phyloP scores from a whole-genome alignment of 208 protist genomes.

The Angomonas deanei region DNA sequence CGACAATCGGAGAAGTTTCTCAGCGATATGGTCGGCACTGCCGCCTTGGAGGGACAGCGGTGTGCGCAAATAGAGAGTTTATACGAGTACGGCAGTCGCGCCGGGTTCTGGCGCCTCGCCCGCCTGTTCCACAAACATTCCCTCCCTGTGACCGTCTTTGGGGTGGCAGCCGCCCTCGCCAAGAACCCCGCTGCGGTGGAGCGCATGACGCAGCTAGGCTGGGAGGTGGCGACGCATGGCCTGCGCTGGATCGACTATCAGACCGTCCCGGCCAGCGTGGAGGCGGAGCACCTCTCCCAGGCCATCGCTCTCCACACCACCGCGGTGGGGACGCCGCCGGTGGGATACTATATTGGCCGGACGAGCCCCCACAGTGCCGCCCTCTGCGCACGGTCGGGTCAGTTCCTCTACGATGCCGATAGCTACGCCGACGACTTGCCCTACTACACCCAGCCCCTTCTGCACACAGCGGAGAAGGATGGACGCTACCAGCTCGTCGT shows the following conservation, averaged over 20 bases:
- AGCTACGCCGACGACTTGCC: conserved; percentile 33
- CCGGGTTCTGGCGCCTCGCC: conserved; percentile 27
- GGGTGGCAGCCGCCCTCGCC: conserved; percentile 20
- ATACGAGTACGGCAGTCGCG: conserved; percentile 36
- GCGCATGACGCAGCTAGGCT: conserved; percentile 14
- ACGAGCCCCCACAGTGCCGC: conserved; percentile 33
- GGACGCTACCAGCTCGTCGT: conserved; percentile 25
- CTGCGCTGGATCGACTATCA: conserved; percentile 27
- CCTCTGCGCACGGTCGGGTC: conserved; percentile 18
- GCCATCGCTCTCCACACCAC: conserved; percentile 18
- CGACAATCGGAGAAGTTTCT: conserved; percentile 16
- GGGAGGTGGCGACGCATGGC: conserved; percentile 29
- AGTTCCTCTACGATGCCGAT: conserved; percentile 34
- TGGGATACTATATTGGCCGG: conserved; percentile 28
- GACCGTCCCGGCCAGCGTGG: conserved; percentile 1
- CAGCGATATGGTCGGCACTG: conserved; percentile 22
- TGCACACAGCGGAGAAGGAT: conserved; percentile 8
- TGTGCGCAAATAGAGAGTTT: conserved; percentile 28
- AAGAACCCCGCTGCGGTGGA: conserved; percentile 14
- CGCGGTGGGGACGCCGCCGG: conserved; percentile 7
- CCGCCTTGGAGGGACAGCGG: conserved; percentile 9
- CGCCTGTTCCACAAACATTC: conserved; percentile 8
- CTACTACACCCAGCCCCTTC: conserved; percentile 33
- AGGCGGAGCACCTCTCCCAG: conserved; percentile 7
- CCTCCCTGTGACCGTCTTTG: conserved; percentile 28